Evolutionary conservation across 1,139 yeast species (phyloP).

Genomic region (Magnusiomyces magnusii): DNA sequence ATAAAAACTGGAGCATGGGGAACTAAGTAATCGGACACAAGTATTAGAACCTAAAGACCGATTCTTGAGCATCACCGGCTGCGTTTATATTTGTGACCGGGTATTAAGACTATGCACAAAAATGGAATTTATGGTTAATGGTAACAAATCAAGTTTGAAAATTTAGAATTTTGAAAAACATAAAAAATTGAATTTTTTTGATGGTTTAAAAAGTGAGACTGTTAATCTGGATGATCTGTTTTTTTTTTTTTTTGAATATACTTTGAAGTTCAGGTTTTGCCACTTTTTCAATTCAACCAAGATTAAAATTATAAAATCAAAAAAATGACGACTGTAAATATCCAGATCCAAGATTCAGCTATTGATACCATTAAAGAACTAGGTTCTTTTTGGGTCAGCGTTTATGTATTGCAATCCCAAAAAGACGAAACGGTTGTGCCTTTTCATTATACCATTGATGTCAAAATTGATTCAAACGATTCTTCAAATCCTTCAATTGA

Average conservation of each 20-base stretch:
- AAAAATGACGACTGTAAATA: background rate
- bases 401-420: background rate
- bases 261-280: background rate
- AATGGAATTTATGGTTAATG: too few species aligned
- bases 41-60: background rate
- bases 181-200: too few species aligned
- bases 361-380: background rate
- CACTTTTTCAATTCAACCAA: background rate
- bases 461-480: background rate
- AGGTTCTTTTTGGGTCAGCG: slow-evolving; percentile 2
- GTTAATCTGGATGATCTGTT: background rate
- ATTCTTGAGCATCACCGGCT: background rate
- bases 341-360: slow-evolving; percentile 1
- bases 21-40: background rate
- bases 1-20: background rate
- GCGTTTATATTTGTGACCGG: too few species aligned
- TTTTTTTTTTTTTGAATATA: background rate
- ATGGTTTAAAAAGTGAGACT: background rate
- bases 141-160: too few species aligned
- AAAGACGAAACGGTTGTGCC: background rate
- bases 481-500: background rate
- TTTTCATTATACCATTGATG: background rate
- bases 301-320: background rate
- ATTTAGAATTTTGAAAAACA: background rate
- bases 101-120: too few species aligned